Conservation (phyloP, 805 yeast genomes). For the Cyberlindnera subsufficiens region DNA sequence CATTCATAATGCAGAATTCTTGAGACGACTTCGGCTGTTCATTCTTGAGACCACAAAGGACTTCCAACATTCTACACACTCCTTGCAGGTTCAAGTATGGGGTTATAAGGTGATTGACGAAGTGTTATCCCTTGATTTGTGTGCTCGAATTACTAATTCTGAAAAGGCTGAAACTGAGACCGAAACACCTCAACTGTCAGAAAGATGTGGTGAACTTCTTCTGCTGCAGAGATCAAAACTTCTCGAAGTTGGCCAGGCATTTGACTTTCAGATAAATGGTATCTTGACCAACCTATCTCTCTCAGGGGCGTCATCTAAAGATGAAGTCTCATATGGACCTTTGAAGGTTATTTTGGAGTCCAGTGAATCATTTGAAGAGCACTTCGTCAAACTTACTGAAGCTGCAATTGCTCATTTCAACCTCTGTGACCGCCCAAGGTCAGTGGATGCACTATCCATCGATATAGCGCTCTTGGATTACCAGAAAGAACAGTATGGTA, state of each 20-base stretch:
- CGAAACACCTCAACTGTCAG: constrained; percentile 24
- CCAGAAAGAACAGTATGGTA: constrained; percentile 47
- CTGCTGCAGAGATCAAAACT: constrained; percentile 42
- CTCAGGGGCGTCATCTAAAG: not conserved
- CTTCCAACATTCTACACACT: constrained; percentile 19
- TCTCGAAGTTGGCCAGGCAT: constrained; percentile 26
- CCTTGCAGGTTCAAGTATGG: constrained; percentile 34
- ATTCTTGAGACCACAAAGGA: constrained; percentile 29
- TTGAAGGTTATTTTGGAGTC: constrained; percentile 23
- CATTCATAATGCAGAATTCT: constrained; percentile 33
- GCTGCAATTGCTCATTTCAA: constrained; percentile 48
- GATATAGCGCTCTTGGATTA: constrained; percentile 73
- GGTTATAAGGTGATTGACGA: constrained; percentile 34
- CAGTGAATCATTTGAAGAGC: constrained; percentile 30
- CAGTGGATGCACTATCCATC: constrained; percentile 67
- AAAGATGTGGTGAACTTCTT: constrained; percentile 44
- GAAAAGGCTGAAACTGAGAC: constrained; percentile 20
- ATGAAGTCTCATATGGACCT: constrained; percentile 10
- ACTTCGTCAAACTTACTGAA: constrained; percentile 50
- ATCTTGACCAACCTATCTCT: constrained; percentile 16
- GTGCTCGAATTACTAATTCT: constrained; percentile 7
- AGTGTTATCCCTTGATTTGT: constrained; percentile 26
- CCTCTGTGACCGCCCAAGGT: constrained; percentile 48
- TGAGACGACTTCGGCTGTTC: constrained; percentile 28
- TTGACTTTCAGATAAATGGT: constrained; percentile 28